Percentiles rank a stretch among this genome's conserved stretches.
Evolutionary conservation across 805 yeast genomes (phyloP).

Genomic region (Brettanomyces nanus): DNA sequence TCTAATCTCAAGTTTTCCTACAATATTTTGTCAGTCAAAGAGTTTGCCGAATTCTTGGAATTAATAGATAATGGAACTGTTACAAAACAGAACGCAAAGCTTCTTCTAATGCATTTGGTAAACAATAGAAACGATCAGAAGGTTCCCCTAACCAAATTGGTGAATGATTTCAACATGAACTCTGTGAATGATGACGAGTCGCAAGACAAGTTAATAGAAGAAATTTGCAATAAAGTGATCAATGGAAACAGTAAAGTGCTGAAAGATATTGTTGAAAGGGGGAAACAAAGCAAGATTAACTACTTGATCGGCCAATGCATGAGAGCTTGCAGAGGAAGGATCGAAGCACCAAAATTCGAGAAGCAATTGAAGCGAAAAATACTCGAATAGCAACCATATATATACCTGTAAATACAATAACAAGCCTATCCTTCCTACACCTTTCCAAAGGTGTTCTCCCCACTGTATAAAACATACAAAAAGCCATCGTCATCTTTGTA

Average conservation of each 20-base stretch:
- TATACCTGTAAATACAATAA: no score
- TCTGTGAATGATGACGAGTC: conserved; percentile 28
- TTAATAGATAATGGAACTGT: conserved; percentile 39
- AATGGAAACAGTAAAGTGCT: conserved; percentile 45
- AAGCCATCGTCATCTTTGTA: conserved; percentile 98
- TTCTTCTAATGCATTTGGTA: conserved; percentile 55
- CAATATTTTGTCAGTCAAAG: conserved; percentile 29
- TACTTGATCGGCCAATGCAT: conserved; percentile 79
- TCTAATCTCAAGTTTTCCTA: conserved; percentile 30
- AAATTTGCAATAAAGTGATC: conserved; percentile 29
- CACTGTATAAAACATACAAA: conserved; percentile 89
- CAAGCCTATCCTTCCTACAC: no score
- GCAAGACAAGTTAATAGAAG: conserved; percentile 22
- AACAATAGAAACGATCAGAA: conserved; percentile 34
- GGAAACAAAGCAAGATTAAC: conserved; percentile 57
- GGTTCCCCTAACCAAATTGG: conserved; percentile 32
- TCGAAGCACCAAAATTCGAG: not conserved
- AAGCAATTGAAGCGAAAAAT: not conserved
- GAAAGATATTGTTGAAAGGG: conserved; percentile 45
- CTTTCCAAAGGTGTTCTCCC: conserved; percentile 92
- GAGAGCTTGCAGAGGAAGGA: conserved; percentile 30
- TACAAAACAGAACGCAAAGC: conserved; percentile 62
- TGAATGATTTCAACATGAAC: conserved; percentile 46
- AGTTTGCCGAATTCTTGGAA: conserved; percentile 47
- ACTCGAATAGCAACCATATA: not conserved